phyloP scores from a whole-genome alignment of 305 asterid genomes.

The Stenogyne calaminthoides region DNA sequence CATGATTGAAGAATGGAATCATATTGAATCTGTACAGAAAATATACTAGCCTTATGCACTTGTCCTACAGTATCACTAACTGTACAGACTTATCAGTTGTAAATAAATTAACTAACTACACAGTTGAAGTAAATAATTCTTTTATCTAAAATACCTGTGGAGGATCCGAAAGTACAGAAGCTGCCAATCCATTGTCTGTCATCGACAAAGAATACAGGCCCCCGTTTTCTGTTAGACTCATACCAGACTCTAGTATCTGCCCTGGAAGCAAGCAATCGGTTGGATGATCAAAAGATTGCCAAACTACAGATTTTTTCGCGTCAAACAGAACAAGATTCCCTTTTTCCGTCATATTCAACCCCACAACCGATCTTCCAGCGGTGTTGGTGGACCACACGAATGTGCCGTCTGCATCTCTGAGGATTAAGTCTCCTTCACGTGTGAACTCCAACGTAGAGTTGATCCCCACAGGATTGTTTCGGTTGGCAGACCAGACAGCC shows the following conservation, averaged over 20 bases:
- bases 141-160: slow-evolving; percentile 23
- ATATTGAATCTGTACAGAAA: no score
- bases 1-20: no score
- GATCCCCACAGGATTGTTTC: slow-evolving; percentile 36
- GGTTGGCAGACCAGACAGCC: slow-evolving; percentile 54
- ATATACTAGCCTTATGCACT: no score
- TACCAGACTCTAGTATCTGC: neutral
- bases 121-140: no score
- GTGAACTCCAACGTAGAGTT: slow-evolving; percentile 45
- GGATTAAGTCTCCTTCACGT: slow-evolving; percentile 36
- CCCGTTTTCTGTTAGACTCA: neutral
- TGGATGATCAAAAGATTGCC: slow-evolving; percentile 13
- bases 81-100: no score
- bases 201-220: slow-evolving; percentile 35
- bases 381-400: slow-evolving; percentile 51
- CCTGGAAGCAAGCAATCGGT: neutral
- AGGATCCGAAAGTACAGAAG: slow-evolving; percentile 32
- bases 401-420: slow-evolving; percentile 44
- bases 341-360: slow-evolving; percentile 39
- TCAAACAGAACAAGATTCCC: slow-evolving; percentile 49
- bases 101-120: no score
- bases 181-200: slow-evolving; percentile 34
- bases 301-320: neutral
- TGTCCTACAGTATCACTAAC: no score
- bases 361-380: slow-evolving; percentile 36